These are phyloP conservation scores for Ceratocystiopsis minuta DNA, from an alignment of 2,329 filamentous ascomycete species.

Conservation along the genomic window DNA sequence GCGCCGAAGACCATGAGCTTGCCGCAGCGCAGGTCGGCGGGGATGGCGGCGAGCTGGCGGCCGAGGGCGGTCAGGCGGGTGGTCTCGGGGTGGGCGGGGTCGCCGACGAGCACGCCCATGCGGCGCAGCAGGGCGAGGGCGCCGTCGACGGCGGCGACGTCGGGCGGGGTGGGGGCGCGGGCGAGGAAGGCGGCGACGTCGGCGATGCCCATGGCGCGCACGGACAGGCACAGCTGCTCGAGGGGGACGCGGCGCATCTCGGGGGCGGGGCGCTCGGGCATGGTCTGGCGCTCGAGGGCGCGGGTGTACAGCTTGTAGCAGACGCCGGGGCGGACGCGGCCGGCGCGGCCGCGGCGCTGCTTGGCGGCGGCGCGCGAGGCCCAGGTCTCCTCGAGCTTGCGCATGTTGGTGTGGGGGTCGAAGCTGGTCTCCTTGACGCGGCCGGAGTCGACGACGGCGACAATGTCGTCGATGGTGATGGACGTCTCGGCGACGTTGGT, in stretches of 20 bases:
- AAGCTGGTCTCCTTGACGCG: slow-evolving; percentile 94
- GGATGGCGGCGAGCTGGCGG: slow-evolving; percentile 84
- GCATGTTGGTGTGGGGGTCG: slow-evolving; percentile 82
- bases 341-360: slow-evolving; percentile 80
- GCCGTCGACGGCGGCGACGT: slow-evolving; percentile 66
- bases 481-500: slow-evolving; percentile 98
- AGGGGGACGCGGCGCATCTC: slow-evolving; percentile 86
- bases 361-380: slow-evolving; percentile 87
- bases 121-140: slow-evolving; percentile 61
- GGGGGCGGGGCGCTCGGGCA: slow-evolving; percentile 77
- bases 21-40: slow-evolving; percentile 77
- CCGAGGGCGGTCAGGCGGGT: slow-evolving; percentile 70
- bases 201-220: slow-evolving; percentile 81
- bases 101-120: slow-evolving; percentile 74
- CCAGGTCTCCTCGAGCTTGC: slow-evolving; percentile 87
- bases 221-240: slow-evolving; percentile 85
- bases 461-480: slow-evolving; percentile 94
- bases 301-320: slow-evolving; percentile 94
- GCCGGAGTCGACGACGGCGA: slow-evolving; percentile 88
- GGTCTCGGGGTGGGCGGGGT: too few species aligned
- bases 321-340: slow-evolving; percentile 73
- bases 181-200: slow-evolving; percentile 69
- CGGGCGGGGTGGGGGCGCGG: slow-evolving; percentile 76
- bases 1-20: slow-evolving; percentile 93
- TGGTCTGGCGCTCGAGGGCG: slow-evolving; percentile 58